Percentiles rank a stretch among this genome's conserved stretches.
Conservation (phyloP, 345 rosid species). For the Melaleuca quinquenervia region DNA sequence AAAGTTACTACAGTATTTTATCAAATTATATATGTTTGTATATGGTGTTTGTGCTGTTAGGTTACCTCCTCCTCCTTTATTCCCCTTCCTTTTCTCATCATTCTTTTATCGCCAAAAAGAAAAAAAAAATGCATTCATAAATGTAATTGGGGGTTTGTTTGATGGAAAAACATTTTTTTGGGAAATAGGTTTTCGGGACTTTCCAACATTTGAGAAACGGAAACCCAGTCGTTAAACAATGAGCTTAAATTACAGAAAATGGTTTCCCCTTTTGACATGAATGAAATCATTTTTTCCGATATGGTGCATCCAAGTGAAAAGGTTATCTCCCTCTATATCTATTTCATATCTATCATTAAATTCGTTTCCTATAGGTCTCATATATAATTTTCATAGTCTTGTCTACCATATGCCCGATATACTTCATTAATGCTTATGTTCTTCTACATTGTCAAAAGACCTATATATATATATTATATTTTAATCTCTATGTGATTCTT, state of each 20-base stretch:
- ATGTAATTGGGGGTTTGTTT: neutral
- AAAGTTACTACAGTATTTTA: neutral
- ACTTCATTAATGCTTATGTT: neutral
- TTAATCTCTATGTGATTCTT: too few relatives aligned
- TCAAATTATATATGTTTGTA: neutral
- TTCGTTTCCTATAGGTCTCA: neutral
- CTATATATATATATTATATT: too few relatives aligned
- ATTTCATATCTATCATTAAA: too few relatives aligned
- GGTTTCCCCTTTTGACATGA: neutral
- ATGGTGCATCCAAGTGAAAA: neutral
- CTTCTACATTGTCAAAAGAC: neutral
- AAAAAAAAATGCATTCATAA: neutral
- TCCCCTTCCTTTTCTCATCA: neutral
- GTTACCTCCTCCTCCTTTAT: neutral
- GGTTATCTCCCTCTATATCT: neutral
- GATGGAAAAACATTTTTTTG: neutral
- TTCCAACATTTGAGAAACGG: neutral
- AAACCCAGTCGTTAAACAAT: neutral
- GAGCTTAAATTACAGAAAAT: neutral
- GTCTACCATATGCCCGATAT: neutral
- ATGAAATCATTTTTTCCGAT: neutral
- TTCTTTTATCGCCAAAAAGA: neutral
- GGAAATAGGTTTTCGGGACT: neutral
- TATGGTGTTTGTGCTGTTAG: neutral
- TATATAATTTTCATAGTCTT: neutral